A percentile compares a stretch with the other conserved stretches of the same genome.
Evolutionary conservation across 352 stramenopile species (phyloP).

Genomic region (Pythium phragmitis): DNA sequence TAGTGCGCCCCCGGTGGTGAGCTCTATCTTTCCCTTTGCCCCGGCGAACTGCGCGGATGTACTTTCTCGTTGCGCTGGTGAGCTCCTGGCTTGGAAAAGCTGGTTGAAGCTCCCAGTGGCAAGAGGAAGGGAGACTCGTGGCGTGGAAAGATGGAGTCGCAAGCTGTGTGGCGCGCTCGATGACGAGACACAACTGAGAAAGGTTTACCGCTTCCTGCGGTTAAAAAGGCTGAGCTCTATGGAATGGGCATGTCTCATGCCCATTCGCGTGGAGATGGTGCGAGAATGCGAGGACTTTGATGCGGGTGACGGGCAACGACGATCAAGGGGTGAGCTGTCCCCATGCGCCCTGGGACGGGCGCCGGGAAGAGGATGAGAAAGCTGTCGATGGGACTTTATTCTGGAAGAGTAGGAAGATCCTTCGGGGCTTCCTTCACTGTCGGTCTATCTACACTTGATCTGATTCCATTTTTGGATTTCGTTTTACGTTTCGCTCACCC

Average conservation of each 20-base stretch:
- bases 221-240: constrained; percentile 10
- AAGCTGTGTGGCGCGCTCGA: background rate
- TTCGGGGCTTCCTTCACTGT: constrained; percentile 9
- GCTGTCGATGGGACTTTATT: constrained; percentile 22
- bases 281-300: background rate
- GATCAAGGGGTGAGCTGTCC: too few relatives aligned
- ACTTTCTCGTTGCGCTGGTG: background rate
- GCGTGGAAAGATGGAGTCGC: background rate
- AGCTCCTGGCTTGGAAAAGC: constrained; percentile 5
- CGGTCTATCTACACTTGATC: constrained; percentile 41
- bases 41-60: background rate
- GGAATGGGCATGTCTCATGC: background rate
- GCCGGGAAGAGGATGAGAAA: constrained; percentile 28
- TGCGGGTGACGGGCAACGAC: too few relatives aligned
- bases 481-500: background rate
- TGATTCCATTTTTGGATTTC: constrained; percentile 28
- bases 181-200: constrained; percentile 23
- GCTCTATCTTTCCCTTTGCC: background rate
- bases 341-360: background rate
- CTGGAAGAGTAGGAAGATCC: constrained; percentile 3
- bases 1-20: constrained; percentile 16
- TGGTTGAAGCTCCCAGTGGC: constrained; percentile 1
- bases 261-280: constrained; percentile 4
- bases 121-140: background rate
- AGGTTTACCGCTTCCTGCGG: constrained; percentile 6